Conservation (phyloP, 139 green algal genomes). For the Coelastrella sp. region DNA sequence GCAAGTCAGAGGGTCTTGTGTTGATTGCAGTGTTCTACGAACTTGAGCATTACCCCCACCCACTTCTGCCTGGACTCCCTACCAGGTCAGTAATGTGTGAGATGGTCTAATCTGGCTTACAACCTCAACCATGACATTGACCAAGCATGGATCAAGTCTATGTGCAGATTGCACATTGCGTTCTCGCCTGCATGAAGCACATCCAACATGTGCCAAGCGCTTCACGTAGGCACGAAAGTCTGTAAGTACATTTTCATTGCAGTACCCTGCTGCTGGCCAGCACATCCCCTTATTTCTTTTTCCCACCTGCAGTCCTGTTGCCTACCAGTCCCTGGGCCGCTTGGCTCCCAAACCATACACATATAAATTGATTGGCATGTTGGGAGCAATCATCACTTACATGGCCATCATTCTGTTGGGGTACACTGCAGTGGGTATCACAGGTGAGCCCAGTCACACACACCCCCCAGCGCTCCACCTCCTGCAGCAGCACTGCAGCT, state of each 20-base stretch:
- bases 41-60: constrained; percentile 41
- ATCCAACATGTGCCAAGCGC: too few species aligned
- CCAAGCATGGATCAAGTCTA: too few species aligned
- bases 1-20: neutral
- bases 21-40: constrained; percentile 45
- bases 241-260: neutral
- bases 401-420: constrained; percentile 56
- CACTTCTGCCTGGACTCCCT: constrained; percentile 4
- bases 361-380: constrained; percentile 60
- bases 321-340: constrained; percentile 10
- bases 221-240: neutral
- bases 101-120: neutral
- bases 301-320: neutral
- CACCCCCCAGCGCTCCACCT: too few species aligned
- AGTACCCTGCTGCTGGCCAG: neutral
- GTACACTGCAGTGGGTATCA: constrained; percentile 64
- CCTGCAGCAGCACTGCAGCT: too few species aligned
- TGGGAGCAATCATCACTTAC: constrained; percentile 58
- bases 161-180: too few species aligned
- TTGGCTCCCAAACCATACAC: constrained; percentile 42
- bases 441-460: neutral
- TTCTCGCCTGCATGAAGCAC: too few species aligned
- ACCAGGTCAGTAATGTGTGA: neutral
- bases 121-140: too few species aligned
- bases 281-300: neutral